Evolutionary conservation across 805 yeast species (phyloP), one percentile per base, ranked within the genome.

Genomic region (Lipomyces anomalus): DNA sequence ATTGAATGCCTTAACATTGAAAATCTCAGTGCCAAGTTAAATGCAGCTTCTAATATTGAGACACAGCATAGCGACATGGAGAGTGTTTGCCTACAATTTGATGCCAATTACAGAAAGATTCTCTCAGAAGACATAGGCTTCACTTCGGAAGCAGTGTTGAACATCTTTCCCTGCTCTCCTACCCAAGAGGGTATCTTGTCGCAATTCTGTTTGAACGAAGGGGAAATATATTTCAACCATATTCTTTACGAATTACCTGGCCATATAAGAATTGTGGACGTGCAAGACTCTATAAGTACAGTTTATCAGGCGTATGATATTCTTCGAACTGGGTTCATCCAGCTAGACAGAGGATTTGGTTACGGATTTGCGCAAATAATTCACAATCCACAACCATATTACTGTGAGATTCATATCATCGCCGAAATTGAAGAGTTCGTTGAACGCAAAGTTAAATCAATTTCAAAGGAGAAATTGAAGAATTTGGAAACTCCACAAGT

Each of bases 301-400:
- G 43, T 53, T 3, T 24, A 34, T 23, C 4, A 16, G 4, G 32
- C 42, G 21, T 45, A 42, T 26, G 51, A 48, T 17, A 49, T 54
- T 16, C 29, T 56, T 20, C 47, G 60, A 9, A 48, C 52, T 3
- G 55, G 49, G 3, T 56, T 56, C 38, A 40, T 22, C 11, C 50
- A 44, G 21, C 20, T 41, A n/a, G 38, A 41, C 21, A 36, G 22
- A 26, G 29, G 34, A 13, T 13, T n/a, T 2, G 33, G 33, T 16
- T 29, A 21, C 23, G 41, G 57, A 11, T 56, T 42, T 44, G 55
- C 51, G 16, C 60, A 57, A 20, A 18, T 47, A 9, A 44, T 50
- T 2, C 22, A 50, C 22, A 33, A 35, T 13, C 11, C 9, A 23
- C 35, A 39, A 4, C 16, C 17, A 5, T 30, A 38, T 9, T 23